Conservation (phyloP, 768 basidiomycete species). For the Mycena galericulata region DNA sequence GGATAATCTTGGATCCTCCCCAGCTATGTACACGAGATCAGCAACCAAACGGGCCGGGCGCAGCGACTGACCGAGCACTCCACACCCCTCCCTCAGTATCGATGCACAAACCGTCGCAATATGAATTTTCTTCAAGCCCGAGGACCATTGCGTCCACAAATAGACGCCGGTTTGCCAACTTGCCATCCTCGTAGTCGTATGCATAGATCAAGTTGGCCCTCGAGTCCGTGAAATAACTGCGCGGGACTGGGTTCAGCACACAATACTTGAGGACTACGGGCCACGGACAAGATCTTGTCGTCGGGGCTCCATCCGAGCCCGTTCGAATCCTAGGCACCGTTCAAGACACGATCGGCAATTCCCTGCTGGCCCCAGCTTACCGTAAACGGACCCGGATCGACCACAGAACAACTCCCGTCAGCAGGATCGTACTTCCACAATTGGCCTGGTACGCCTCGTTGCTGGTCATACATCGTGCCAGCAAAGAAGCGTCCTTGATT, state of each 20-base stretch:
- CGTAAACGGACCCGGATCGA: slow-evolving; percentile 76
- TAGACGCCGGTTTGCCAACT: slow-evolving; percentile 65
- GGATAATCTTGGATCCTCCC: slow-evolving; percentile 71
- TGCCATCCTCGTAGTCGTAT: slow-evolving; percentile 74
- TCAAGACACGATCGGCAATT: slow-evolving; percentile 17
- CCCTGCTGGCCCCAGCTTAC: slow-evolving; percentile 48
- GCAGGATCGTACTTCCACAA: slow-evolving; percentile 70
- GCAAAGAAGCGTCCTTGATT: slow-evolving; percentile 73
- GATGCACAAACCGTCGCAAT: slow-evolving; percentile 75
- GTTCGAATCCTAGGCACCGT: slow-evolving; percentile 62
- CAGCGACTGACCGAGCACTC: slow-evolving; percentile 61
- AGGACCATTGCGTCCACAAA: slow-evolving; percentile 68
- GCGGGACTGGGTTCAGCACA: slow-evolving; percentile 15
- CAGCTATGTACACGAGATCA: slow-evolving; percentile 55
- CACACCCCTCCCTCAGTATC: slow-evolving; percentile 74
- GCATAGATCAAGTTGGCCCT: slow-evolving; percentile 73
- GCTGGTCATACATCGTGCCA: slow-evolving; percentile 68
- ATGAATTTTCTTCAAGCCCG: slow-evolving; percentile 62
- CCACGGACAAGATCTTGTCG: slow-evolving; percentile 67
- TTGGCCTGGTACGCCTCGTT: slow-evolving; percentile 63
- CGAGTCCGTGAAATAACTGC: slow-evolving; percentile 81
- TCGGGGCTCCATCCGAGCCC: slow-evolving; percentile 75
- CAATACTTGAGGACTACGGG: slow-evolving; percentile 4
- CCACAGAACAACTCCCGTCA: slow-evolving; percentile 58
- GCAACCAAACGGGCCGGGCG: slow-evolving; percentile 6